These are phyloP conservation scores for Helianthus annuus DNA, from an alignment of 129 eudicot genomes.

Conservation along the genomic window DNA sequence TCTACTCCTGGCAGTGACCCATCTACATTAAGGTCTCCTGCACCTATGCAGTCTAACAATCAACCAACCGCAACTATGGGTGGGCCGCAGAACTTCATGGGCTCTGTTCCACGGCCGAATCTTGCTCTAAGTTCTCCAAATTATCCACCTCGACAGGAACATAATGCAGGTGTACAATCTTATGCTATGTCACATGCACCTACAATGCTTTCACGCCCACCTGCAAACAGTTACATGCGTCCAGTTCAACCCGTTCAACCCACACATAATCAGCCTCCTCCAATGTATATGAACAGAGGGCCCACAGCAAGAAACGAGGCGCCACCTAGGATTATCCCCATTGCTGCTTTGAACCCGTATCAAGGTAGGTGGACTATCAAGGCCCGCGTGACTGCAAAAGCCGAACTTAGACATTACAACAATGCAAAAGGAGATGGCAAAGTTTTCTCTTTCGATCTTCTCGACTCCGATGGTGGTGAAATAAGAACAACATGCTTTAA, in stretches of 20 bases:
- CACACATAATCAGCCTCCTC: constrained; percentile 58
- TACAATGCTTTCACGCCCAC: constrained; percentile 39
- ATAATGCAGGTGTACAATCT: constrained; percentile 34
- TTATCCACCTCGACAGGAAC: constrained; percentile 39
- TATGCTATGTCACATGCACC: constrained; percentile 26
- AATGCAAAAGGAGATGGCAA: constrained; percentile 87
- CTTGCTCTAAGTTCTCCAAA: constrained; percentile 26
- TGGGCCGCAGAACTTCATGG: constrained; percentile 33
- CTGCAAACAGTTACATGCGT: constrained; percentile 44
- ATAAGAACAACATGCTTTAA: constrained; percentile 88
- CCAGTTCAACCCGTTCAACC: constrained; percentile 60
- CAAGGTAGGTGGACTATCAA: constrained; percentile 94
- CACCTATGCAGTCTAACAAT: constrained; percentile 42
- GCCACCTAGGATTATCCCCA: constrained; percentile 64
- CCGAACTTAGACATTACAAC: constrained; percentile 65
- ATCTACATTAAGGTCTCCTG: constrained; percentile 35
- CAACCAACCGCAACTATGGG: constrained; percentile 34
- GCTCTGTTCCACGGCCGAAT: constrained; percentile 43
- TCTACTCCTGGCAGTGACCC: constrained; percentile 25
- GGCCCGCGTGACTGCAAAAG: constrained; percentile 86
- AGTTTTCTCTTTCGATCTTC: constrained; percentile 87
- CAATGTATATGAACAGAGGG: constrained; percentile 74
- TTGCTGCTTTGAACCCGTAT: constrained; percentile 82
- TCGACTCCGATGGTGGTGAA: constrained; percentile 85
- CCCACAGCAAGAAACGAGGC: constrained; percentile 72